Evolutionary conservation across 805 yeast genomes (phyloP).

Genomic region (Cyberlindnera nakhonratchasimensis): DNA sequence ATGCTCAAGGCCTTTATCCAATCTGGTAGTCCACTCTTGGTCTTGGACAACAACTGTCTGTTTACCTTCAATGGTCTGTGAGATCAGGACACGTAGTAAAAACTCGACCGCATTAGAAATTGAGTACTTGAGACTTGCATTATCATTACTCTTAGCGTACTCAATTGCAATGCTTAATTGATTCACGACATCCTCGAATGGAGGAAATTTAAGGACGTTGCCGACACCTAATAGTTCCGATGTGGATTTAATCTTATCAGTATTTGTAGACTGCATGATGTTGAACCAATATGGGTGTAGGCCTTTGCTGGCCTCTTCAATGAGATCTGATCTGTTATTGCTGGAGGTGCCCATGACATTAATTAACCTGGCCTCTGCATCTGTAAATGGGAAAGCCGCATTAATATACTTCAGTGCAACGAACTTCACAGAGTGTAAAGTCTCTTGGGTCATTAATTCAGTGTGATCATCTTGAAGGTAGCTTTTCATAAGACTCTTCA

Average conservation of each 20-base stretch:
- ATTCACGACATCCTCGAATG: constrained; percentile 40
- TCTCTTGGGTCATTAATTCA: constrained; percentile 27
- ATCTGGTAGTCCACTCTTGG: constrained; percentile 67
- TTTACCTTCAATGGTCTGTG: constrained; percentile 54
- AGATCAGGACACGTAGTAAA: constrained; percentile 54
- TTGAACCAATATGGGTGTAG: constrained; percentile 81
- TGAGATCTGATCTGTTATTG: constrained; percentile 62
- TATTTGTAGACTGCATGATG: constrained; percentile 44
- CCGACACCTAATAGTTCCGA: constrained; percentile 40
- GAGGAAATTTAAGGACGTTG: constrained; percentile 49
- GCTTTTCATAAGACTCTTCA: constrained; percentile 38
- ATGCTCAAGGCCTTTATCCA: constrained; percentile 64
- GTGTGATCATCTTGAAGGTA: constrained; percentile 36
- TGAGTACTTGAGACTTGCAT: constrained; percentile 31
- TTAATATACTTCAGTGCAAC: constrained; percentile 64
- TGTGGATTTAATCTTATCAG: constrained; percentile 41
- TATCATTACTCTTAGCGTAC: constrained; percentile 20
- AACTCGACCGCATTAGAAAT: constrained; percentile 48
- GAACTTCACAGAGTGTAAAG: constrained; percentile 52
- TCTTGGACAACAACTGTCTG: constrained; percentile 60
- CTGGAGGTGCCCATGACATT: constrained; percentile 62
- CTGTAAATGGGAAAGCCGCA: constrained; percentile 60
- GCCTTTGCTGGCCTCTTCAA: constrained; percentile 79
- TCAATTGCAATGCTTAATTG: constrained; percentile 30
- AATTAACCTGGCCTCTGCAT: constrained; percentile 62